Conservation (phyloP, 139 green algal genomes). For the Picochlorum sp. region DNA sequence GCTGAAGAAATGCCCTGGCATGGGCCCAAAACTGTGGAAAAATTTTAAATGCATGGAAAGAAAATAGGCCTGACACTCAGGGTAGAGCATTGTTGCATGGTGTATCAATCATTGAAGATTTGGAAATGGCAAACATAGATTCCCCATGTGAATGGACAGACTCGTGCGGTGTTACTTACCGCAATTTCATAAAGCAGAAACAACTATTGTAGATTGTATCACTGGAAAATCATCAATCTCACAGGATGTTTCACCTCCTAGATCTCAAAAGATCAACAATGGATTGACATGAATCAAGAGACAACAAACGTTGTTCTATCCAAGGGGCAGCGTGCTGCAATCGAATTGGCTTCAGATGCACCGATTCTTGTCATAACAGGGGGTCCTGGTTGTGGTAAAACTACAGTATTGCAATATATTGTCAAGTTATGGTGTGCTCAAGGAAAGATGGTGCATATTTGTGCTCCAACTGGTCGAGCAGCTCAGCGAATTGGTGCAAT, state of each 20-base stretch:
- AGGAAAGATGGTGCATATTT: constrained; percentile 40
- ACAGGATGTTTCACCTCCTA: neutral
- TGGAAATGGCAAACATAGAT: neutral
- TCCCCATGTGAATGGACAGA: constrained; percentile 10
- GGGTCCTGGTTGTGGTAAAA: constrained; percentile 67
- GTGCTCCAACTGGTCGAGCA: constrained; percentile 57
- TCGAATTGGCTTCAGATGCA: constrained; percentile 31
- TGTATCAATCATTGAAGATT: neutral
- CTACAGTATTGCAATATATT: constrained; percentile 39
- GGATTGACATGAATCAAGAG: constrained; percentile 20
- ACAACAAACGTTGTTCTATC: constrained; percentile 23
- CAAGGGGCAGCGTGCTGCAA: constrained; percentile 36
- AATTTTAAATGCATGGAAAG: constrained; percentile 29
- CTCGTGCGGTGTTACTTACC: constrained; percentile 20
- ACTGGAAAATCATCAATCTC: constrained; percentile 2
- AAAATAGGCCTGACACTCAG: neutral
- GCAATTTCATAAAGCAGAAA: constrained; percentile 19
- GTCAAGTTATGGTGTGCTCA: constrained; percentile 40
- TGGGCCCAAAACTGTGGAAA: constrained; percentile 29
- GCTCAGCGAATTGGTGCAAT: constrained; percentile 45
- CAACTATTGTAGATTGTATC: constrained; percentile 4
- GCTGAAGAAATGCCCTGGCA: constrained; percentile 14
- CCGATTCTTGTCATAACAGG: constrained; percentile 59
- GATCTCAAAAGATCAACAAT: constrained; percentile 9
- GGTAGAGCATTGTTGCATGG: neutral